Percentiles rank a stretch among this genome's conserved stretches.
Conservation (phyloP, 2,329 filamentous ascomycete species). For the Aspergillus latus region DNA sequence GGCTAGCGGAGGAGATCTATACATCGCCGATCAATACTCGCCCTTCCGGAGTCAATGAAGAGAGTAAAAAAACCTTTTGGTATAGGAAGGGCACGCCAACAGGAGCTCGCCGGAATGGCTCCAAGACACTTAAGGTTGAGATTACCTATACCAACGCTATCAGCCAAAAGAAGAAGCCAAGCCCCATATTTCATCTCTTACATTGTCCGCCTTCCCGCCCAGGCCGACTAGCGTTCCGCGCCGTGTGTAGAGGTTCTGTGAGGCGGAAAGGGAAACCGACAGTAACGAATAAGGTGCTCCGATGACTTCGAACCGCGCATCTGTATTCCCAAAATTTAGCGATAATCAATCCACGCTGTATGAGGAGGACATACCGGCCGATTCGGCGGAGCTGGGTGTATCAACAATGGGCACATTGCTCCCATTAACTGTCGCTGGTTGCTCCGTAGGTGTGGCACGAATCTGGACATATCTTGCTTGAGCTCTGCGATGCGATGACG, state of each 20-base stretch:
- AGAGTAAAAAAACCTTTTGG: constrained; percentile 57
- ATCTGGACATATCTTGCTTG: constrained; percentile 44
- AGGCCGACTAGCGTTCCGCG: constrained; percentile 88
- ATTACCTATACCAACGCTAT: constrained; percentile 60
- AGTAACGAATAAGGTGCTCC: constrained; percentile 90
- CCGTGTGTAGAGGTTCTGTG: constrained; percentile 88
- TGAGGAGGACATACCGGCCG: constrained; percentile 37
- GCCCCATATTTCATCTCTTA: constrained; percentile 41
- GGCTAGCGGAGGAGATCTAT: constrained; percentile 78
- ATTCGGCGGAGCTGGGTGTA: constrained; percentile 42
- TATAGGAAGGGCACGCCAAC: constrained; percentile 94
- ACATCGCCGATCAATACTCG: constrained; percentile 14
- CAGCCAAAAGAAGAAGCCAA: constrained; percentile 8
- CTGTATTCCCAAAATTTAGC: constrained; percentile 49
- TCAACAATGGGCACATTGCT: constrained; percentile 38
- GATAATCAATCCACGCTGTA: background rate
- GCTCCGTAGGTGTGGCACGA: constrained; percentile 44
- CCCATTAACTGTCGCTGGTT: constrained; percentile 38
- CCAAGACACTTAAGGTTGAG: constrained; percentile 83
- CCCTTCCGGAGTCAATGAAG: background rate
- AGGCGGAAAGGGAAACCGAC: constrained; percentile 88
- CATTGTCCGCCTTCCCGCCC: constrained; percentile 87
- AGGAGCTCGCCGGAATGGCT: constrained; percentile 74
- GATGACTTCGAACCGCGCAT: constrained; percentile 92
- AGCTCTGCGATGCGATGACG: constrained; percentile 22